Conservation (phyloP, 495 filamentous ascomycete genomes). For the Hyaloscypha variabilis region DNA sequence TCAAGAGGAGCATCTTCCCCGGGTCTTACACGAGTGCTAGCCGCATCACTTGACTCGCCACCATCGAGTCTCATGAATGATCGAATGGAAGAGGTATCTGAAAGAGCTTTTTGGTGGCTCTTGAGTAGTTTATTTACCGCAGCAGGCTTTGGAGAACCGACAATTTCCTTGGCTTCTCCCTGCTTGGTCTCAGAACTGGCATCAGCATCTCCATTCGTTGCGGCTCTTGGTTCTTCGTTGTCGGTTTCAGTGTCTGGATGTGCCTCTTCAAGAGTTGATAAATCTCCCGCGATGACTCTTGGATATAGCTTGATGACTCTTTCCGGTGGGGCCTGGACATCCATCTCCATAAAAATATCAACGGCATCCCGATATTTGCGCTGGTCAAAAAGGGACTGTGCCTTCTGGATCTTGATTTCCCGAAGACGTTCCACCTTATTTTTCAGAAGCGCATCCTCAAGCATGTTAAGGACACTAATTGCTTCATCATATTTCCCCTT, state of each 20-base stretch:
- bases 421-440: slow-evolving; percentile 81
- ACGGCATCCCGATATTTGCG: slow-evolving; percentile 87
- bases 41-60: slow-evolving; percentile 53
- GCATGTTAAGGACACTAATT: slow-evolving; percentile 81
- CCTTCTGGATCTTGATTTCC: slow-evolving; percentile 87
- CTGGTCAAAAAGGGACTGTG: slow-evolving; percentile 77
- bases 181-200: slow-evolving; percentile 16
- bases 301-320: slow-evolving; percentile 87
- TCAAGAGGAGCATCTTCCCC: slow-evolving; percentile 55
- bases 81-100: slow-evolving; percentile 66
- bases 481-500: slow-evolving; percentile 86
- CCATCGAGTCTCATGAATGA: slow-evolving; percentile 55
- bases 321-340: slow-evolving; percentile 83
- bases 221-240: slow-evolving; percentile 50
- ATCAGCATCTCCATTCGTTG: slow-evolving; percentile 35
- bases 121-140: slow-evolving; percentile 54
- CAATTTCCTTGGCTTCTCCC: slow-evolving; percentile 27
- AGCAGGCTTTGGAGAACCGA: slow-evolving; percentile 47
- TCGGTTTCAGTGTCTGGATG: slow-evolving; percentile 45
- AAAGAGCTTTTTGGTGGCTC: slow-evolving; percentile 53
- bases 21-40: slow-evolving; percentile 41
- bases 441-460: slow-evolving; percentile 87
- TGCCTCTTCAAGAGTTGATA: slow-evolving; percentile 57
- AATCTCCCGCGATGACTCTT: slow-evolving; percentile 77
- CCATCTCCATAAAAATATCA: slow-evolving; percentile 78